Evolutionary conservation across 2,329 filamentous ascomycete species (phyloP), one percentile per base, ranked within the genome.

Genomic region (Penicillium verrucosum): DNA sequence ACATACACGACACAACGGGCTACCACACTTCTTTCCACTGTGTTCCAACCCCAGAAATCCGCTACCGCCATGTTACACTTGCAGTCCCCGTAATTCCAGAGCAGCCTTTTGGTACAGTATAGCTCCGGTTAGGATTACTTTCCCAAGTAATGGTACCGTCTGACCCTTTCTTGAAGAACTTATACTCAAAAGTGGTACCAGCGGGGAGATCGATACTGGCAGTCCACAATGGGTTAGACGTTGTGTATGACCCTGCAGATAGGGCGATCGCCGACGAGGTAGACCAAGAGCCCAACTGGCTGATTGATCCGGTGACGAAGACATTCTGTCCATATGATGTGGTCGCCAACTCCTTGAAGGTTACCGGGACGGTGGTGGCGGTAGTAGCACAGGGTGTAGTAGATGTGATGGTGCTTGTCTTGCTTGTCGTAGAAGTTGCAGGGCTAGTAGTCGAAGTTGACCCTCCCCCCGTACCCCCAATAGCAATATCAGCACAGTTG

Each of bases 401-500:
- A 21, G 29, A 6, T 23, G 38, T 14, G 11, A 12, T 12, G 37
- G 16, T 37, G 16, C 18, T 40, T 2, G 25, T 18, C 41, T 32
- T 32, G 11, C 5, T 32, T 1, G 29, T 30, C 11, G 30, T 32
- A 5, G 30, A 32, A 32, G 30, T 12, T 32, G 25, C n/a, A 44
- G 42, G 12, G 6, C n/a, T 40, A 18, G 38, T 30, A 3, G 42
- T 45, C 4, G 42, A 21, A 32, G n/a, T 9, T 11, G 57, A 48
- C 11, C 54, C 51, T 5, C 47, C 52, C 0, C 51, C 57, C 1
- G 46, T 53, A 10, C 60, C 58, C 11, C 40, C 45, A 51, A 82
- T 80, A 11, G 77, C 74, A 51, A 82, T 81, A 63, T 82, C 80
- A 3, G 81, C 81, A 60, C 81, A 84, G 8, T 73, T 76, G 4